phyloP scores from a whole-genome alignment of 805 yeast species.

The Metschnikowia kunwiensis region DNA sequence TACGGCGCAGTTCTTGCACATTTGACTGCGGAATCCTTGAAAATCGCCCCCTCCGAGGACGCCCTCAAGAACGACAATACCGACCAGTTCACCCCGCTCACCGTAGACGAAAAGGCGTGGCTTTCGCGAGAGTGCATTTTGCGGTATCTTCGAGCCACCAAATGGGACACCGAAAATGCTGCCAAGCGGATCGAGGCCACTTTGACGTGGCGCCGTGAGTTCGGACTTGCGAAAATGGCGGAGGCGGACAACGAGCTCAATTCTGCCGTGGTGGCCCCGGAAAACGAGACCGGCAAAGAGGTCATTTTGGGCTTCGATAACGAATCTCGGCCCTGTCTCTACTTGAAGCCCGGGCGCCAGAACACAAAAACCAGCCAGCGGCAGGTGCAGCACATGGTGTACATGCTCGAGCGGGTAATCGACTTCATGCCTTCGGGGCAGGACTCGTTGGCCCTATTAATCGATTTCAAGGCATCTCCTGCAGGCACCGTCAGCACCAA shows the following conservation, averaged over 20 bases:
- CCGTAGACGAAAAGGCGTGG: constrained; percentile 77
- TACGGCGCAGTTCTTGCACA: constrained; percentile 62
- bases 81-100: constrained; percentile 26
- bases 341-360: constrained; percentile 91
- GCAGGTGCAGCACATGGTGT: constrained; percentile 95
- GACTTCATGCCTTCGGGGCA: constrained; percentile 97
- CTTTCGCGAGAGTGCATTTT: constrained; percentile 85
- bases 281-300: constrained; percentile 90
- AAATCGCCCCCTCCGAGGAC: constrained; percentile 50
- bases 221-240: constrained; percentile 53
- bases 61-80: constrained; percentile 39
- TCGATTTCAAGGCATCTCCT: constrained; percentile 86
- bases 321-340: constrained; percentile 86
- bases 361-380: constrained; percentile 86
- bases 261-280: constrained; percentile 53
- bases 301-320: constrained; percentile 88
- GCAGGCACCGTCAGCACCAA: constrained; percentile 56
- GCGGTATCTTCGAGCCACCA: constrained; percentile 89
- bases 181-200: constrained; percentile 73
- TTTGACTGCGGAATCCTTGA: constrained; percentile 53
- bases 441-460: constrained; percentile 85
- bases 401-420: constrained; percentile 86
- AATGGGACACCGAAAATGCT: constrained; percentile 76
- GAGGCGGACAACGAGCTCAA: constrained; percentile 51
- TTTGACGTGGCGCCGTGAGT: constrained; percentile 89